Conservation (phyloP, 768 basidiomycete species). For the Podaxis sp. region DNA sequence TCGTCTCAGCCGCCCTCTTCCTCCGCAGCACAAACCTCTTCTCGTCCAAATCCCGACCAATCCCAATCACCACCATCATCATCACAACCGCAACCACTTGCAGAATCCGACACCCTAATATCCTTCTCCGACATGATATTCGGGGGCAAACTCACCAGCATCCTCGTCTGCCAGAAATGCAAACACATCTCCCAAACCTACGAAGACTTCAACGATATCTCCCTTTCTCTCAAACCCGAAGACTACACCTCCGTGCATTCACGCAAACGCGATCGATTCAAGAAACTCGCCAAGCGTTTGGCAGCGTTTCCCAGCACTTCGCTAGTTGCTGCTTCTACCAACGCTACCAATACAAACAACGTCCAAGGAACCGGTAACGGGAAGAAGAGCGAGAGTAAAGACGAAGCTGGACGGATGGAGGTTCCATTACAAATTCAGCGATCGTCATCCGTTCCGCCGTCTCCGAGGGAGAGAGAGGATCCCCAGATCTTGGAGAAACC, state of each 20-base stretch:
- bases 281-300: constrained; percentile 68
- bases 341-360: not conserved
- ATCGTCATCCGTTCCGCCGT: constrained; percentile 17
- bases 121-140: constrained; percentile 91
- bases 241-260: constrained; percentile 56
- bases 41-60: constrained; percentile 11
- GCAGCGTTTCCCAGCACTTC: constrained; percentile 33
- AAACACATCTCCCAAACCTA: constrained; percentile 90
- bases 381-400: not conserved
- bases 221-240: constrained; percentile 82
- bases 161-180: constrained; percentile 93
- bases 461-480: constrained; percentile 17
- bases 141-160: constrained; percentile 83
- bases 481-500: constrained; percentile 13
- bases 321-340: not conserved
- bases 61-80: constrained; percentile 5
- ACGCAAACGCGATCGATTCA: constrained; percentile 76
- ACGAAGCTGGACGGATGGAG: not conserved
- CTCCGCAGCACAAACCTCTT: constrained; percentile 5
- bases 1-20: constrained; percentile 18
- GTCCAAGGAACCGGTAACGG: not conserved
- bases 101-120: constrained; percentile 41
- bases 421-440: constrained; percentile 11
- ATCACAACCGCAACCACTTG: constrained; percentile 12
- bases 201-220: constrained; percentile 94